These are phyloP conservation scores for Saksenaea vasiformis DNA, from an alignment of 371 early-diverging fungal species.

Conservation along the genomic window DNA sequence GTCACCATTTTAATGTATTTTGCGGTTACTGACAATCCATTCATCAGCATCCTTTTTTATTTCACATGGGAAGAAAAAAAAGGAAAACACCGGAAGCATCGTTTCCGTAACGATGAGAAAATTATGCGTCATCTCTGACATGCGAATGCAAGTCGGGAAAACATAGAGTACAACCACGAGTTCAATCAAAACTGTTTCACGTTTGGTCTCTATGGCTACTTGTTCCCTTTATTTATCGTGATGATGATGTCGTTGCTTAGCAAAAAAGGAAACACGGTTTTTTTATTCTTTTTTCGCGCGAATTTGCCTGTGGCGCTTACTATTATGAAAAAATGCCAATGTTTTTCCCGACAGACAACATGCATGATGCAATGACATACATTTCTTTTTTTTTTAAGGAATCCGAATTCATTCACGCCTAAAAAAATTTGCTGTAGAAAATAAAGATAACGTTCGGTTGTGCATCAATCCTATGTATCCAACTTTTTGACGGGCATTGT, in stretches of 20 bases:
- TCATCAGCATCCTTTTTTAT: no score
- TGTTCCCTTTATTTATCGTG: not conserved
- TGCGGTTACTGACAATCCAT: no score
- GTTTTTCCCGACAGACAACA: not conserved
- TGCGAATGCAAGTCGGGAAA: not conserved
- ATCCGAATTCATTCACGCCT: not conserved
- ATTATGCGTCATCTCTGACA: constrained; percentile 2
- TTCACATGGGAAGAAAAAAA: not conserved
- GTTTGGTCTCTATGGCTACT: not conserved
- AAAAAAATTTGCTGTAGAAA: not conserved
- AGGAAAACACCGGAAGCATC: not conserved
- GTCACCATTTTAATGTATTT: no score
- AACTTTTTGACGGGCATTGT: no score
- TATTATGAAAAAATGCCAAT: not conserved
- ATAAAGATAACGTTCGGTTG: not conserved
- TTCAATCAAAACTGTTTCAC: not conserved
- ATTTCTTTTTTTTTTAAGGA: no score
- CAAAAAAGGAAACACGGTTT: not conserved
- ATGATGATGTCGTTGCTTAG: not conserved
- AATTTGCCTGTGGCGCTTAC: not conserved
- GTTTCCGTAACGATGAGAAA: not conserved
- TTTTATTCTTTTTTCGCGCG: not conserved
- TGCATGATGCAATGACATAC: no score
- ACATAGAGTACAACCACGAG: not conserved
- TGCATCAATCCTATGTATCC: no score